phyloP scores from a whole-genome alignment of 176 grass and related monocot species.

The Carex pumila region DNA sequence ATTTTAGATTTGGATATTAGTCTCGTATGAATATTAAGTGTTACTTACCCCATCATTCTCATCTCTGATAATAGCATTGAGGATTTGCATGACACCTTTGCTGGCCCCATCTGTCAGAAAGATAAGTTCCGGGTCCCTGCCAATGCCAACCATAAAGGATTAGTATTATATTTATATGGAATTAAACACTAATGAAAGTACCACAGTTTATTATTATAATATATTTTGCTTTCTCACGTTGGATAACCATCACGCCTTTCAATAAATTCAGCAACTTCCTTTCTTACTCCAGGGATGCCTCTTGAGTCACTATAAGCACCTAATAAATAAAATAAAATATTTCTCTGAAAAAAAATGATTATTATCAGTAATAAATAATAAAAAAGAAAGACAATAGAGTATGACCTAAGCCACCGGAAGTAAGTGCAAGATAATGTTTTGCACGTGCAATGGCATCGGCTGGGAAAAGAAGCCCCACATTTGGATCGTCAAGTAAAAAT shows the following conservation, averaged over 20 bases:
- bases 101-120: slow-evolving; percentile 95
- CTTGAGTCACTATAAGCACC: slow-evolving; percentile 99
- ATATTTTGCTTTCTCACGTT: slow-evolving; percentile 38
- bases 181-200: not conserved
- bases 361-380: not conserved
- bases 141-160: not conserved
- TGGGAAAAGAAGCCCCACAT: slow-evolving; percentile 86
- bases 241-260: slow-evolving; percentile 92
- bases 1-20: no score
- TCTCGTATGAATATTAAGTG: not conserved
- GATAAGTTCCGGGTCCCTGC: slow-evolving; percentile 93
- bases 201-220: not conserved
- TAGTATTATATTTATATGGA: slow-evolving; percentile 15
- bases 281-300: slow-evolving; percentile 83
- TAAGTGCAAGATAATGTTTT: slow-evolving; percentile 82
- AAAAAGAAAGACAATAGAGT: not conserved
- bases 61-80: slow-evolving; percentile 81
- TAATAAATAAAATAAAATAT: slow-evolving; percentile 22
- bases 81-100: slow-evolving; percentile 94
- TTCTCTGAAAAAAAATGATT: not conserved
- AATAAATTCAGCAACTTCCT: slow-evolving; percentile 94
- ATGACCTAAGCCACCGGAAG: slow-evolving; percentile 83
- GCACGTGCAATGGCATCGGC: slow-evolving; percentile 88
- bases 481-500: slow-evolving; percentile 90
- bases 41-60: slow-evolving; percentile 69